Evolutionary conservation across 768 basidiomycete genomes (phyloP), one percentile per base, ranked within the genome.

Genomic region (Leccinum subtestaceum): DNA sequence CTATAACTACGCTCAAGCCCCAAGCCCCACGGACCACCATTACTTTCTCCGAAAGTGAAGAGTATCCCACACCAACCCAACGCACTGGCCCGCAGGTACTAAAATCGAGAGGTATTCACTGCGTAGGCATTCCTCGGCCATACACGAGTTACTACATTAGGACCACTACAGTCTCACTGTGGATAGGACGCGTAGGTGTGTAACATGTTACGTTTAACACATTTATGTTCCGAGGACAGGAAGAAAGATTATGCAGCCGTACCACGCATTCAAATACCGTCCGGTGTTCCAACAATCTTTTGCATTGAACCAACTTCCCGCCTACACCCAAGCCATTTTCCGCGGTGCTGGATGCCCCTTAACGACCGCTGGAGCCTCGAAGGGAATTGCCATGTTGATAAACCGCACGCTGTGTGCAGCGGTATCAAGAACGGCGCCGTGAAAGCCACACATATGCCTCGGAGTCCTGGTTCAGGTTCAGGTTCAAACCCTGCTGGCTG

Each of bases 11-110:
- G 21, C 25, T 15, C 7, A 9, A 17, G 45, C 2, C 13, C 19
- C 7, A 9, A 17, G 45, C 3, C 10, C 21, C 34, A 31, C 13
- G 21, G 46, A 12, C 21, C 11, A 17, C 21, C 19, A 21, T 21
- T 21, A 13, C 9, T 29, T 21, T 58, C n/a, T 4, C 27, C 8
- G 15, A 15, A 56, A n/a, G 4, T 55, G 19, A 17, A 19, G 9
- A 55, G 23, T 25, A 43, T 45, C 31, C 52, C 55, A 56, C 34
- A 56, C 34, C 52, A 56, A 58, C 47, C 36, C 13, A 15, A 59
- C 19, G 48, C 9, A 12, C 36, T 23, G 38, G 32, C 38, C 17
- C 38, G 15, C n/a, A 43, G 7, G 4, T 46, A 17, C 11, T 27
- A 46, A 13, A 21, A 34, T 53, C 25, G 36, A 11, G 45, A 7